phyloP scores from a whole-genome alignment of 495 filamentous ascomycete genomes.

The Penicillium paradoxum region DNA sequence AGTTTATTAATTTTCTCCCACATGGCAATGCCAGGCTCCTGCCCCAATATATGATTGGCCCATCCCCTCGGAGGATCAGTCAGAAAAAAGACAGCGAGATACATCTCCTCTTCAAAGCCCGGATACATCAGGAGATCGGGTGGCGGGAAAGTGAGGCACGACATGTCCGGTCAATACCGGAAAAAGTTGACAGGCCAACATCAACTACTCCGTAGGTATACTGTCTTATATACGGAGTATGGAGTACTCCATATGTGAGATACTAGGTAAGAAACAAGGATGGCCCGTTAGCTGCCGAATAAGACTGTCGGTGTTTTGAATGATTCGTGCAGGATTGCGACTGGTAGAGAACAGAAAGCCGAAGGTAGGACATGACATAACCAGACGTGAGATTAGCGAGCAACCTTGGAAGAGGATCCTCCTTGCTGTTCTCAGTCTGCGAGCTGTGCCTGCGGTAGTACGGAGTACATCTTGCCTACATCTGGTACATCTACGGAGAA shows the following conservation, averaged over 20 bases:
- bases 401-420: conserved; percentile 15
- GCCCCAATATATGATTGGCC: background rate
- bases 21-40: background rate
- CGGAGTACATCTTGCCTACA: background rate
- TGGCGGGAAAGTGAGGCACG: conserved; percentile 14
- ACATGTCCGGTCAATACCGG: conserved; percentile 19
- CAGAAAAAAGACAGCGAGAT: conserved; percentile 7
- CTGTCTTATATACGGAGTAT: too few relatives aligned
- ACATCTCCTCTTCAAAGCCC: conserved; percentile 7
- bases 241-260: background rate
- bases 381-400: conserved; percentile 6
- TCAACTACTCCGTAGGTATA: background rate
- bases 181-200: background rate
- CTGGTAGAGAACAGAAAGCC: conserved; percentile 1
- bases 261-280: conserved; percentile 13
- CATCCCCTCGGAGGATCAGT: conserved; percentile 6
- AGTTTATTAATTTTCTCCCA: conserved; percentile 3
- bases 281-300: background rate
- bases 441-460: background rate
- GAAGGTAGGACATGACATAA: conserved; percentile 28
- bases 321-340: background rate
- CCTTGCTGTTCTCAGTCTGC: conserved; percentile 18
- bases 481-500: background rate
- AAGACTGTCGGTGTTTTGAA: background rate
- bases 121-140: conserved; percentile 16